These are phyloP conservation scores for Schizophyllum amplum DNA, from an alignment of 1,284 basidiomycete genomes.

Conservation along the genomic window DNA sequence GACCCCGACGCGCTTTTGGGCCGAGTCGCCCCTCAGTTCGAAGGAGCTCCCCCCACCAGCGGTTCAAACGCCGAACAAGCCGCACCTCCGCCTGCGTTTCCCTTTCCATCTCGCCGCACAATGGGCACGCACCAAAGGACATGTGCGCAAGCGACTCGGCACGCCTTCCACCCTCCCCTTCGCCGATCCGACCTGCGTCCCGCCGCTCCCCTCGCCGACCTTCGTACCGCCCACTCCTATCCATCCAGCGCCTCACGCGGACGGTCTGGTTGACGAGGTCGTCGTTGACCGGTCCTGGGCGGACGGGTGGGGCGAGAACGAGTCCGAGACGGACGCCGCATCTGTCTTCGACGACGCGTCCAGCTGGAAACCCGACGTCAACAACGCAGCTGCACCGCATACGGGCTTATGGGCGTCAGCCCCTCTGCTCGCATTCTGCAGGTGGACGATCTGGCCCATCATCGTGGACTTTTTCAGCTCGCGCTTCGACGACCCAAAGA, in stretches of 20 bases:
- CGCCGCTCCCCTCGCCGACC: background rate
- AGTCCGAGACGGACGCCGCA: conserved; percentile 31
- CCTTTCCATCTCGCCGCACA: background rate
- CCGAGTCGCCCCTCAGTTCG: background rate
- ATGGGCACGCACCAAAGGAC: background rate
- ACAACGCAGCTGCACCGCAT: conserved; percentile 2
- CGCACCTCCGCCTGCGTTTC: background rate
- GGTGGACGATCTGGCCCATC: conserved; percentile 10
- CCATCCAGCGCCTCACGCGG: background rate
- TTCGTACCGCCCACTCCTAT: background rate
- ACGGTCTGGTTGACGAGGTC: conserved; percentile 41
- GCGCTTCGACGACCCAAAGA: conserved; percentile 47
- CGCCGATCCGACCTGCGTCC: background rate
- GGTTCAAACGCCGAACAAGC: background rate
- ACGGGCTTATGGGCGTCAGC: conserved; percentile 8
- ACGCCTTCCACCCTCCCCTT: conserved; percentile 5
- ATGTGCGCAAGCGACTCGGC: background rate
- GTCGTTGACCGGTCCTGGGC: conserved; percentile 50
- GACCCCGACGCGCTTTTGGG: background rate
- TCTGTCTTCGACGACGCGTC: conserved; percentile 16
- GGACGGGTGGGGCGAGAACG: conserved; percentile 29
- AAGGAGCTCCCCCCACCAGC: background rate
- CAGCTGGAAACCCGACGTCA: background rate
- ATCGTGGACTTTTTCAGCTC: conserved; percentile 37
- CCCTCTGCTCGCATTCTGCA: conserved; percentile 2